phyloP scores from a whole-genome alignment of 768 basidiomycete species.

The Mrakia gelida region DNA sequence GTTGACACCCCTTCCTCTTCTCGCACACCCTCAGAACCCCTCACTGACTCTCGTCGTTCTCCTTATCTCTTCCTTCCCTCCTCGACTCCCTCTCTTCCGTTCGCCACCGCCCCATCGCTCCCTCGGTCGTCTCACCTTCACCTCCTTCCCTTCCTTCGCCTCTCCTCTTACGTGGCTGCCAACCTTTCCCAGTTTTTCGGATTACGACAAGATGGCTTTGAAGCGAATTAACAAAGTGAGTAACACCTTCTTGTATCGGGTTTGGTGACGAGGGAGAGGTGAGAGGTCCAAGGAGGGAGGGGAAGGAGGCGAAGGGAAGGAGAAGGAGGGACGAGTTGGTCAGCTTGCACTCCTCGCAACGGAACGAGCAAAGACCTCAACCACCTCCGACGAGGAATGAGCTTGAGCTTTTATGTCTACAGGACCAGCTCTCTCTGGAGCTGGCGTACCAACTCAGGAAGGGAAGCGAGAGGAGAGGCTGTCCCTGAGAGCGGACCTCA shows the following conservation, averaged over 20 bases:
- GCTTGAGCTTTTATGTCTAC: not conserved
- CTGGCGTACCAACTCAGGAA: not conserved
- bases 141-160: not conserved
- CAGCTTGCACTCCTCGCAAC: not conserved
- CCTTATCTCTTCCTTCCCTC: no score
- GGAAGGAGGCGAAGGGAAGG: not conserved
- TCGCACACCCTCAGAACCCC: no score
- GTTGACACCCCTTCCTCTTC: no score
- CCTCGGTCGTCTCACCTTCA: no score
- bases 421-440: not conserved
- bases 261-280: not conserved
- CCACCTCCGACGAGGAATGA: not conserved
- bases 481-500: not conserved
- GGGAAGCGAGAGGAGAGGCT: not conserved
- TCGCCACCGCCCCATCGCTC: no score
- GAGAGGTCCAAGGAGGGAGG: not conserved
- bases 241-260: slow-evolving; percentile 28
- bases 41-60: no score
- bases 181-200: not conserved
- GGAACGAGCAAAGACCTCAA: not conserved
- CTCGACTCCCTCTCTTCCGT: no score
- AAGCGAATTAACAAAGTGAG: slow-evolving; percentile 99
- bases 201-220: slow-evolving; percentile 65
- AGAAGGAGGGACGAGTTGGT: not conserved
- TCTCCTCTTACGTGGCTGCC: not conserved